Percentiles rank a stretch among this genome's conserved stretches.
Evolutionary conservation across 371 early-diverging fungal species (phyloP).

Genomic region (Mortierella sp.): DNA sequence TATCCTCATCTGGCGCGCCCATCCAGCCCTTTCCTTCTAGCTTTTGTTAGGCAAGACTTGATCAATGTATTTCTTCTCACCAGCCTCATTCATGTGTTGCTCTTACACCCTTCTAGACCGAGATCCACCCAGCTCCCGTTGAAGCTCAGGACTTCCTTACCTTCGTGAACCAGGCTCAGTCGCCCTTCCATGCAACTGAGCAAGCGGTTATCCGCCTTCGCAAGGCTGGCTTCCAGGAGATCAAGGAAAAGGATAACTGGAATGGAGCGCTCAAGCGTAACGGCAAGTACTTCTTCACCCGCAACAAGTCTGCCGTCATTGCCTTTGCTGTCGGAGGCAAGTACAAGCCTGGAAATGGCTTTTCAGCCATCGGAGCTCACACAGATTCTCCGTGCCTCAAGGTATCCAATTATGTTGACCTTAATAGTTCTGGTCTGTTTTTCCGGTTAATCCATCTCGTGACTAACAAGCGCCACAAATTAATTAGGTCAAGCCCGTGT

Average conservation of each 20-base stretch:
- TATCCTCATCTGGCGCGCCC: not conserved
- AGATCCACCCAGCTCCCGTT: conserved; percentile 51
- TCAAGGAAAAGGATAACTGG: conserved; percentile 92
- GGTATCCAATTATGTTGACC: conserved; percentile 58
- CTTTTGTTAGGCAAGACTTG: too few species aligned
- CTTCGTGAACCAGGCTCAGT: conserved; percentile 92
- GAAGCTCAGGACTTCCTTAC: conserved; percentile 76
- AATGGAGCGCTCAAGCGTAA: conserved; percentile 71
- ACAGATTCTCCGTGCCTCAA: conserved; percentile 98
- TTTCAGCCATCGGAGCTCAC: conserved; percentile 95
- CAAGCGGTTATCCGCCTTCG: conserved; percentile 74
- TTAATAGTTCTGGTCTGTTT: not conserved
- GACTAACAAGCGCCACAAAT: not conserved
- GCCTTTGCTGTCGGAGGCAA: conserved; percentile 95
- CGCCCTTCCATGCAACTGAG: conserved; percentile 96
- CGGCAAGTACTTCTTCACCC: conserved; percentile 96
- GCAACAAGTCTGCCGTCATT: conserved; percentile 90
- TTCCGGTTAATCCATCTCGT: not conserved
- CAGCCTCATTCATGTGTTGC: not conserved
- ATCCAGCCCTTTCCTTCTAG: not conserved
- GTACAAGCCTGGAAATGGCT: conserved; percentile 86
- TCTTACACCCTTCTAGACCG: conserved; percentile 25
- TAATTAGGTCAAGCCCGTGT: conserved; percentile 89
- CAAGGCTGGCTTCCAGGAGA: conserved; percentile 84
- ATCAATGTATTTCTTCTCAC: not conserved